These are phyloP conservation scores for Aspergillus avenaceus DNA, from an alignment of 495 filamentous ascomycete genomes.

Conservation along the genomic window DNA sequence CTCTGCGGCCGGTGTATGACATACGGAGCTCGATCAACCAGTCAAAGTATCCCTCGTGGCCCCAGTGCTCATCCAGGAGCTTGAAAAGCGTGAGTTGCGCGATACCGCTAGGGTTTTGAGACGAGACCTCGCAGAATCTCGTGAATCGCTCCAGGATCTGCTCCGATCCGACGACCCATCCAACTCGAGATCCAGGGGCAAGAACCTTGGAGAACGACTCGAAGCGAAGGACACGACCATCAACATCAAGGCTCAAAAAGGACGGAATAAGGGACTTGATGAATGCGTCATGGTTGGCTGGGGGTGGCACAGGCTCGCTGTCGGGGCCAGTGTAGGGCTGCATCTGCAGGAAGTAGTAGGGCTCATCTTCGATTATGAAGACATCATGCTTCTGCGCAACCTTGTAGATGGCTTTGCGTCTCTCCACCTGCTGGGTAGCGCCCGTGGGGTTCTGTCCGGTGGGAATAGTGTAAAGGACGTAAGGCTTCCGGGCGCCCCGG, in stretches of 20 bases:
- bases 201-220: conserved; percentile 70
- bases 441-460: conserved; percentile 93
- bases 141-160: conserved; percentile 78
- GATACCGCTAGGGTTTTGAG: conserved; percentile 79
- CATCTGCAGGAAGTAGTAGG: conserved; percentile 98
- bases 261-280: conserved; percentile 57
- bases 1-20: conserved; percentile 74
- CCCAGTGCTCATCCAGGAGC: conserved; percentile 90
- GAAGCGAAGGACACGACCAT: conserved; percentile 64
- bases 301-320: conserved; percentile 46
- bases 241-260: conserved; percentile 57
- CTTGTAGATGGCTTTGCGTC: conserved; percentile 67
- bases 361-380: conserved; percentile 90
- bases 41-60: conserved; percentile 82
- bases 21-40: conserved; percentile 85
- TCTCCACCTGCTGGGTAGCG: conserved; percentile 65
- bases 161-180: conserved; percentile 68
- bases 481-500: conserved; percentile 62
- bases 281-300: conserved; percentile 54
- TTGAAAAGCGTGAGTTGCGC: conserved; percentile 82
- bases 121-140: conserved; percentile 71
- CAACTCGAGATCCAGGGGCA: conserved; percentile 55
- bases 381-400: conserved; percentile 80
- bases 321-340: conserved; percentile 64
- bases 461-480: conserved; percentile 52